Percentiles rank a stretch among this genome's conserved stretches.
Conservation (phyloP, 352 stramenopile species). For the Thalassiosira livingstoniorum region DNA sequence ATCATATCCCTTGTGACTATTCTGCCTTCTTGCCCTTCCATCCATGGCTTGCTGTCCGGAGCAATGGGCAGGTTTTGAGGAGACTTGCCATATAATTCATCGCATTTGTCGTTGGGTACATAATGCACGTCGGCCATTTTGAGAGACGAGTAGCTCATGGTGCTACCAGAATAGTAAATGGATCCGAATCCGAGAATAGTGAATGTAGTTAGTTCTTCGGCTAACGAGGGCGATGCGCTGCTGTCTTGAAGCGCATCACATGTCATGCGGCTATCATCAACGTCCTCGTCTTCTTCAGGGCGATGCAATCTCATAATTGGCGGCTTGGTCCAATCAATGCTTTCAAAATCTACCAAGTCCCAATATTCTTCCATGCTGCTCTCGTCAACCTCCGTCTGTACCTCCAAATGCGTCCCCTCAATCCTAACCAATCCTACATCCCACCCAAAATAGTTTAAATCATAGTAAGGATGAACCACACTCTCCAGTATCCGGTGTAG, state of each 20-base stretch:
- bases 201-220: constrained; percentile 12
- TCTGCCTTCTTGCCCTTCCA: background rate
- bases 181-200: constrained; percentile 33
- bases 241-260: too few species aligned
- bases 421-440: constrained; percentile 36
- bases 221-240: background rate
- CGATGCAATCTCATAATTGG: constrained; percentile 44
- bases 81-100: constrained; percentile 22
- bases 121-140: constrained; percentile 28
- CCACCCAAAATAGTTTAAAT: constrained; percentile 10
- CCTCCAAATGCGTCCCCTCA: constrained; percentile 28
- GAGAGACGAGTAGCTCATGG: background rate
- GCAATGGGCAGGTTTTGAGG: background rate
- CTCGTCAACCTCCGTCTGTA: background rate
- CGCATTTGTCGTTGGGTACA: constrained; percentile 20
- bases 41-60: background rate
- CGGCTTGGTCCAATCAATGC: constrained; percentile 26
- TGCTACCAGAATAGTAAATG: constrained; percentile 2
- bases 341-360: constrained; percentile 11
- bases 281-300: background rate
- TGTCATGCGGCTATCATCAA: background rate
- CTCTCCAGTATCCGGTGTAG: constrained; percentile 18
- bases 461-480: constrained; percentile 28
- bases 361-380: constrained; percentile 9
- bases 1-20: constrained; percentile 60